Base-by-base conservation (phyloP, 768 basidiomycete species). In the Termitomyces sp. region DNA sequence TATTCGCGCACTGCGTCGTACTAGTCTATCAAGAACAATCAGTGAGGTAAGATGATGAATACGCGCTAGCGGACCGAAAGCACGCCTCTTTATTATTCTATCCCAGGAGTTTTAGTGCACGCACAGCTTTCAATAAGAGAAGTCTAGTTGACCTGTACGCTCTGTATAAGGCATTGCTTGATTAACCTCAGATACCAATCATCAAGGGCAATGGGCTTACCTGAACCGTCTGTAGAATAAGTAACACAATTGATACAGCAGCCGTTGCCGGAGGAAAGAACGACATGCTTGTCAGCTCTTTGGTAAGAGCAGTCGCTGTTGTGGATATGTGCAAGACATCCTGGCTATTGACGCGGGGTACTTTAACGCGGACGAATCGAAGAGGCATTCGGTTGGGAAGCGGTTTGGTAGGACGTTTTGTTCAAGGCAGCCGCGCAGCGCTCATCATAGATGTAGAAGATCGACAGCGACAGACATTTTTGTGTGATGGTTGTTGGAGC, bases 201-300 rank as follows among this genome's bases (percentile, higher is more conserved):
- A 2, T 7, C 20, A 40, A 16, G 57, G n/a, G 50, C 15, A 18
- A 45, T 48, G 18, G 2, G 50, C 71, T 65, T 49, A 79, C 81
- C 73, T 83, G 78, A 22, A 81, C 68, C 0, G 79, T 81, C 63
- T 82, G 70, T 55, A 82, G 70, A 16, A 83, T 79, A 12, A 78
- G 69, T 22, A 82, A 69, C 16, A 83, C 65, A 4, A 81, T 62
- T 0, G 74, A 73, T 5, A 79, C 71, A 0, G 78, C 75, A 0
- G 78, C 80, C 4, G 71, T 68, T 0, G 76, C 80, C 1, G 82
- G 80, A 16, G 80, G 77, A 60, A 82, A 81, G 59, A 55, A 65
- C 11, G 70, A 54, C 64, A 72, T 62, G 58, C 48, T 64, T 20
- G 70, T 60, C 52, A 74, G 55, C 33, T 74, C 69, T 38, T 63